Percentiles rank a stretch among this genome's conserved stretches.
Evolutionary conservation across 345 rosid genomes (phyloP).

Genomic region (Isatis tinctoria): DNA sequence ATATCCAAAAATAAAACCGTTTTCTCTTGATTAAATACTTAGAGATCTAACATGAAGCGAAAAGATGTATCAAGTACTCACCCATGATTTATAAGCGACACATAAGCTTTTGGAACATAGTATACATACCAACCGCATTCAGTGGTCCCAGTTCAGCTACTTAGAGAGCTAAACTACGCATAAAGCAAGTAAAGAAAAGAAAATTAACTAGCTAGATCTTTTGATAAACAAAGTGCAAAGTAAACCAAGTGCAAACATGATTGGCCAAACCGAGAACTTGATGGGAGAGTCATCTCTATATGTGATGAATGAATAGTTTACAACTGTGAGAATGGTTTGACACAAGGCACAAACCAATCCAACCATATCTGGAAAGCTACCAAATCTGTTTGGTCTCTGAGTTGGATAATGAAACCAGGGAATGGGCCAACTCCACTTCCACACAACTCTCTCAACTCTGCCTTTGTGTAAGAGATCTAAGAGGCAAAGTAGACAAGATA

Average conservation of each 20-base stretch:
- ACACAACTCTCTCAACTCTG: constrained; percentile 20
- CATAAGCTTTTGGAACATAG: neutral
- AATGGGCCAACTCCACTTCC: constrained; percentile 30
- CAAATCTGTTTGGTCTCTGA: constrained; percentile 22
- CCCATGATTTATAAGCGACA: neutral
- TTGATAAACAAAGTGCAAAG: neutral
- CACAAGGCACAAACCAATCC: constrained; percentile 22
- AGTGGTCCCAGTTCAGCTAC: neutral
- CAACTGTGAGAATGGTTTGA: constrained; percentile 14
- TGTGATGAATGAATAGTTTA: constrained; percentile 16
- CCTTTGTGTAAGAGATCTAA: constrained; percentile 24
- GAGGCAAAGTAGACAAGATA: constrained; percentile 11
- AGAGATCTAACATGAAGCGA: neutral
- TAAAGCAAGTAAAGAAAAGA: neutral
- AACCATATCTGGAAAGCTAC: constrained; percentile 21
- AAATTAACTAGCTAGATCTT: neutral
- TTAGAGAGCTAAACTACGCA: neutral
- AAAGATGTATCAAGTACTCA: neutral
- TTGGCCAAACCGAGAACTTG: constrained; percentile 18
- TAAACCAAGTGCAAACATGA: constrained; percentile 29
- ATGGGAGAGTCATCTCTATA: neutral
- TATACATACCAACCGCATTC: neutral
- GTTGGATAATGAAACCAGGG: constrained; percentile 30
- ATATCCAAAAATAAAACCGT: too few species aligned
- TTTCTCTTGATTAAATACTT: neutral